These are phyloP conservation scores for Typha latifolia DNA, from an alignment of 176 grass and related monocot species.

Conservation along the genomic window DNA sequence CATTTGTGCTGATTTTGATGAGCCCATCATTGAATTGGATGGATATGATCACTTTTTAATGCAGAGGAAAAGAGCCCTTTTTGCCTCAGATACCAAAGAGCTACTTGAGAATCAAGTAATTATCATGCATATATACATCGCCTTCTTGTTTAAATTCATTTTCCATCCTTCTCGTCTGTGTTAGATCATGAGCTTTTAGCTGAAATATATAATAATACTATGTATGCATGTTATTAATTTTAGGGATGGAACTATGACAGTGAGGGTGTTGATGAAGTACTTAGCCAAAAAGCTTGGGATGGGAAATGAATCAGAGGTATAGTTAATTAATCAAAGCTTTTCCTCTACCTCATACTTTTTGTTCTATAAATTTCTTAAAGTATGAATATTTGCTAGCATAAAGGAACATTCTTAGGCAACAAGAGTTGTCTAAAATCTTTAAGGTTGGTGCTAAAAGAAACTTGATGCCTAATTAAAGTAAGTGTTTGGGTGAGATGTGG, in stretches of 20 bases:
- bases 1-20: not conserved
- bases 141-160: not conserved
- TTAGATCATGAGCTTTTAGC: not conserved
- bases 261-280: conserved; percentile 69
- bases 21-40: not conserved
- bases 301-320: conserved; percentile 50
- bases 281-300: conserved; percentile 71
- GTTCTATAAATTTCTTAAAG: not conserved
- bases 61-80: conserved; percentile 63
- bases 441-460: conserved; percentile 53
- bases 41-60: conserved; percentile 16
- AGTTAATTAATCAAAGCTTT: not conserved
- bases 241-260: conserved; percentile 66
- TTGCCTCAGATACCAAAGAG: conserved; percentile 84
- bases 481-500: conserved; percentile 17
- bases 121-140: not conserved
- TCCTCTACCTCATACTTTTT: not conserved
- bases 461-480: conserved; percentile 37
- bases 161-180: not conserved
- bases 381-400: not conserved
- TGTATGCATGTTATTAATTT: conserved; percentile 5
- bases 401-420: not conserved
- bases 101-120: conserved; percentile 98
- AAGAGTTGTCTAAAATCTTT: conserved; percentile 9
- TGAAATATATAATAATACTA: conserved; percentile 6